Conservation (phyloP, 2,329 filamentous ascomycete species). For the Coniochaeta ligniaria region DNA sequence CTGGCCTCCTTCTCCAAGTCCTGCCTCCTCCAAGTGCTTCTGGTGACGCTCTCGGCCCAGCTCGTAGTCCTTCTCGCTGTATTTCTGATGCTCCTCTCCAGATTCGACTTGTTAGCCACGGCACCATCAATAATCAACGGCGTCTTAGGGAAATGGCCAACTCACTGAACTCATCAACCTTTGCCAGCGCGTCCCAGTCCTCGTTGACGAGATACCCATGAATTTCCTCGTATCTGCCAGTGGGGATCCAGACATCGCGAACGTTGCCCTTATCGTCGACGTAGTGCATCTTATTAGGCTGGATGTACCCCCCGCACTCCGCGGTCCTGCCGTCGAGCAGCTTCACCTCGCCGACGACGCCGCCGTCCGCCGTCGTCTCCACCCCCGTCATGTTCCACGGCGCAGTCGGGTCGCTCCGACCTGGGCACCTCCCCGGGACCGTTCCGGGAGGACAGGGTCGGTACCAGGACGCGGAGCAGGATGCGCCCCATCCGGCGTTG, state of each 20-base stretch:
- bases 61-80: neutral
- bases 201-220: too few relatives aligned
- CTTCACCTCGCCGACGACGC: neutral
- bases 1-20: too few relatives aligned
- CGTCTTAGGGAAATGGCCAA: neutral
- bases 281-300: neutral
- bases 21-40: too few relatives aligned
- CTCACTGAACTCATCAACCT: neutral
- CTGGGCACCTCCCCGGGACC: too few relatives aligned
- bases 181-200: neutral
- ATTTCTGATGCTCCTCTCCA: neutral
- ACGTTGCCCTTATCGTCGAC: neutral
- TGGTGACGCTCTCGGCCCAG: neutral
- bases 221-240: too few relatives aligned
- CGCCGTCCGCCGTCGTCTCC: neutral
- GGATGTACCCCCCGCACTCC: neutral
- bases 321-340: neutral
- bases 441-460: too few relatives aligned
- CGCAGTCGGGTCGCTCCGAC: too few relatives aligned
- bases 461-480: too few relatives aligned
- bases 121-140: neutral
- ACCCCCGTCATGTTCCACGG: too few relatives aligned
- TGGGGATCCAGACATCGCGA: too few relatives aligned
- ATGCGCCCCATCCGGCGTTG: too few relatives aligned
- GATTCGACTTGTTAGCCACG: neutral